phyloP scores from a whole-genome alignment of 2,329 filamentous ascomycete species.

The Paradendryphiella salina region DNA sequence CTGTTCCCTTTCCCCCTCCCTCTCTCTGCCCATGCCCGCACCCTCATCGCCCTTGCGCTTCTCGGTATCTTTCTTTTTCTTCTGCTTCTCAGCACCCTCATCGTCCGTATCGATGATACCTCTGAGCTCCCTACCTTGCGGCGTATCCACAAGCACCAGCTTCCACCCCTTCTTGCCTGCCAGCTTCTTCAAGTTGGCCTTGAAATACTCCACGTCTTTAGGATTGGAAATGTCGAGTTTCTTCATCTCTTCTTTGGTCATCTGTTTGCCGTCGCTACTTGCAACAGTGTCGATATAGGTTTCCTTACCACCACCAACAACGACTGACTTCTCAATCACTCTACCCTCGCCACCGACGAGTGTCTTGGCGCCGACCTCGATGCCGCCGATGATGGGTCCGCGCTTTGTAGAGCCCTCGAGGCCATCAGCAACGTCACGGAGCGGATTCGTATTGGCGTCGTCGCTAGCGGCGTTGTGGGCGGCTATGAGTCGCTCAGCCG shows the following conservation, averaged over 20 bases:
- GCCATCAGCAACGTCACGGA: slow-evolving; percentile 38
- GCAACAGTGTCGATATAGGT: slow-evolving; percentile 58
- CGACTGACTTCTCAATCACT: slow-evolving; percentile 58
- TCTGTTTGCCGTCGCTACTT: slow-evolving; percentile 63
- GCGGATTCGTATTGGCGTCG: slow-evolving; percentile 37
- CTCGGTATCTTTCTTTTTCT: slow-evolving; percentile 32
- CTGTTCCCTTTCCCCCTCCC: slow-evolving; percentile 36
- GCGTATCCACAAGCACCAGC: slow-evolving; percentile 74
- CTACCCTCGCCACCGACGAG: slow-evolving; percentile 60
- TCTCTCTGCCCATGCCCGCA: slow-evolving; percentile 51
- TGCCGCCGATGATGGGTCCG: slow-evolving; percentile 58
- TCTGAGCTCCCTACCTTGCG: slow-evolving; percentile 66
- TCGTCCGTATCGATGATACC: slow-evolving; percentile 67
- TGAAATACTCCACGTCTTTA: slow-evolving; percentile 69
- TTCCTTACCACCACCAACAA: slow-evolving; percentile 57
- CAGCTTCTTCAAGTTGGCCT: slow-evolving; percentile 67
- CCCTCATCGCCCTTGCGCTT: slow-evolving; percentile 11
- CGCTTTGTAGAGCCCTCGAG: slow-evolving; percentile 42
- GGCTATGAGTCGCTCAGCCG: slow-evolving; percentile 33
- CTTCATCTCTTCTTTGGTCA: slow-evolving; percentile 69
- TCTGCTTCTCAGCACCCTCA: slow-evolving; percentile 51
- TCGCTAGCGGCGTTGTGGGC: slow-evolving; percentile 17
- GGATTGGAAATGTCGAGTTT: slow-evolving; percentile 65
- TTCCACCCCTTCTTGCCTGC: slow-evolving; percentile 77
- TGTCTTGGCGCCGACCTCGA: slow-evolving; percentile 61